A percentile compares a stretch with the other conserved stretches of the same genome.
Conservation (phyloP, 2,329 filamentous ascomycete species). For the Cercospora sesami region DNA sequence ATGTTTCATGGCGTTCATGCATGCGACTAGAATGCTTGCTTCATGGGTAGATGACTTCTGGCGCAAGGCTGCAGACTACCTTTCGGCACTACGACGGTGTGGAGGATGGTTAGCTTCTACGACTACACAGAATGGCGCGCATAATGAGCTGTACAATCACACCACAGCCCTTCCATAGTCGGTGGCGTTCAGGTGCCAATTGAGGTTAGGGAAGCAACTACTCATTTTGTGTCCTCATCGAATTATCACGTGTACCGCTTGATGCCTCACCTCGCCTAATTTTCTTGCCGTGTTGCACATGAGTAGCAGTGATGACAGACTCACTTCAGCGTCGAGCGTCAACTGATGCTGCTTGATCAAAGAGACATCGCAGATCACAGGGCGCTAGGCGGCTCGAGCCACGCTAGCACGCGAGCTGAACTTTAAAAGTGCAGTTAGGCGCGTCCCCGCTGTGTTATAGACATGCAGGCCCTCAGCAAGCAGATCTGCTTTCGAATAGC, state of each 20-base stretch:
- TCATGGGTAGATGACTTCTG: constrained; percentile 28
- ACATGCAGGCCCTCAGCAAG: background rate
- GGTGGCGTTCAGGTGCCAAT: constrained; percentile 11
- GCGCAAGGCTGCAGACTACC: constrained; percentile 23
- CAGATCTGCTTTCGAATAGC: background rate
- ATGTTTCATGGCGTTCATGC: constrained; percentile 24
- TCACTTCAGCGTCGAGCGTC: background rate
- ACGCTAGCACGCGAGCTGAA: constrained; percentile 2
- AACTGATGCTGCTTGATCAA: background rate
- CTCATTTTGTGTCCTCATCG: background rate
- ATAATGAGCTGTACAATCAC: constrained; percentile 23
- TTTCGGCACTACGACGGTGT: constrained; percentile 14
- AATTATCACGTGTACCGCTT: background rate
- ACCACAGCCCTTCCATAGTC: constrained; percentile 16
- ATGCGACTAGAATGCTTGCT: constrained; percentile 31
- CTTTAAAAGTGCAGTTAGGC: background rate
- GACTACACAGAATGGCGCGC: constrained; percentile 25
- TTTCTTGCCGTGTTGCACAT: background rate
- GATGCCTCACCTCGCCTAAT: background rate
- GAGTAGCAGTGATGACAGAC: background rate
- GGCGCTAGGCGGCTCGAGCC: background rate
- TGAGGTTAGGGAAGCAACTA: background rate
- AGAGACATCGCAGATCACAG: background rate
- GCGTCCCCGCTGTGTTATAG: background rate
- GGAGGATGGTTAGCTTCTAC: constrained; percentile 24